A percentile compares a stretch with the other conserved stretches of the same genome.
phyloP scores from a whole-genome alignment of 2,329 filamentous ascomycete species.

The Thelonectria discophora region DNA sequence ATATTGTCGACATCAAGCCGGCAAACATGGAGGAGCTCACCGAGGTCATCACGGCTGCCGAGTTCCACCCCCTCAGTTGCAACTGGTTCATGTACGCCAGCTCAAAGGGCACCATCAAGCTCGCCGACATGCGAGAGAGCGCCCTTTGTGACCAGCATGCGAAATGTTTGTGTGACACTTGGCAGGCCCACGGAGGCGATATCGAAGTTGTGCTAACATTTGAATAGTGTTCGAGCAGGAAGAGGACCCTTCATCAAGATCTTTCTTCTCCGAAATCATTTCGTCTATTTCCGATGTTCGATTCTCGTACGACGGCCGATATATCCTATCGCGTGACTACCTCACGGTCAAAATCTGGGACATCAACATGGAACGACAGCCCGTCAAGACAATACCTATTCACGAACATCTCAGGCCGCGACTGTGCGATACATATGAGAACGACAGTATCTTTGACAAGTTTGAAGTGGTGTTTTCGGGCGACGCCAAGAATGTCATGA shows the following conservation, averaged over 20 bases:
- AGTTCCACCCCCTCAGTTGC: slow-evolving; percentile 96
- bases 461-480: slow-evolving; percentile 99
- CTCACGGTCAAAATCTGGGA: slow-evolving; percentile 99
- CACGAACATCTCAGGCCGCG: slow-evolving; percentile 95
- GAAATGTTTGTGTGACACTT: slow-evolving; percentile 70
- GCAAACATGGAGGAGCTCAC: slow-evolving; percentile 99
- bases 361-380: slow-evolving; percentile 98
- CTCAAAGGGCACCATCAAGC: slow-evolving; percentile 98
- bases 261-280: slow-evolving; percentile 99
- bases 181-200: too few species aligned
- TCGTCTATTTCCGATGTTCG: slow-evolving; percentile 99
- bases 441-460: slow-evolving; percentile 99
- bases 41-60: slow-evolving; percentile 97
- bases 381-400: slow-evolving; percentile 98
- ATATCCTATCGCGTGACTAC: slow-evolving; percentile 97
- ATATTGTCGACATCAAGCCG: slow-evolving; percentile 99
- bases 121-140: slow-evolving; percentile 98
- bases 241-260: slow-evolving; percentile 94
- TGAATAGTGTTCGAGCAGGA: slow-evolving; percentile 94
- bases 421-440: slow-evolving; percentile 98
- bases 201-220: slow-evolving; percentile 34
- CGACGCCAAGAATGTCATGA: slow-evolving; percentile 99
- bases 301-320: slow-evolving; percentile 94
- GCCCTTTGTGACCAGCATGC: slow-evolving; percentile 95
- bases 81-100: slow-evolving; percentile 99